Evolutionary conservation across 768 basidiomycete genomes (phyloP), one percentile per base, ranked within the genome.

Genomic region (Asterophora parasitica): DNA sequence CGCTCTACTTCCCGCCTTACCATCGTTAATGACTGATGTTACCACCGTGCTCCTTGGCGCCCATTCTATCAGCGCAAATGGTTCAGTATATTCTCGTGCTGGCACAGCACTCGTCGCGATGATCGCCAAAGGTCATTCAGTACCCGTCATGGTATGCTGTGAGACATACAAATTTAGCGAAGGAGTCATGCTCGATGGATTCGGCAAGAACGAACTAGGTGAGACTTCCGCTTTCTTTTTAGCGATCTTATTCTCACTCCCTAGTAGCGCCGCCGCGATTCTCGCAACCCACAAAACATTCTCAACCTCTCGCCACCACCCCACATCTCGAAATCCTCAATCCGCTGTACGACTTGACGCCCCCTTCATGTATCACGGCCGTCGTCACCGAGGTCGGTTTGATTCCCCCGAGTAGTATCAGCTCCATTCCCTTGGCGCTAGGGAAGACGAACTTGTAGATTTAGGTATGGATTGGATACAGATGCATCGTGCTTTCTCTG

Each of bases 101-200:
- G 96, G 96, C 20, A 98, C 94, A 3, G 95, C 95, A 0, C 77
- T 93, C 57, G 92, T 98, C 5, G 91, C 94, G 1, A 95, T 98
- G 94, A 83, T 97, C 76, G 90, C 92, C 1, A 91, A 90, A 65
- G 81, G 82, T 39, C 79, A 86, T 58, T 84, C 83, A 17, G 87
- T 97, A 0, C 95, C 96, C 4, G 93, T 98, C 6, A 81, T 99
- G 30, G 92, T 96, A 19, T 97, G 93, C 54, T 96, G 94, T 58
- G 96, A 98, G 68, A 99, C 96, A 4, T 98, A 98, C 72, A 99
- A 99, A 65, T 98, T 94, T 59, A 88, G 89, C 13, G 95, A 98
- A 57, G 82, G 82, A 28, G 85, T 98, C 23, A 85, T 89, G 65
- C 73, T 98, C 46, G 96, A 99, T 64, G 88, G 88, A 15, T 93